Percentiles rank a stretch among this genome's conserved stretches.
Conservation (phyloP, 805 yeast species). For the Saccharomycopsis amapae region DNA sequence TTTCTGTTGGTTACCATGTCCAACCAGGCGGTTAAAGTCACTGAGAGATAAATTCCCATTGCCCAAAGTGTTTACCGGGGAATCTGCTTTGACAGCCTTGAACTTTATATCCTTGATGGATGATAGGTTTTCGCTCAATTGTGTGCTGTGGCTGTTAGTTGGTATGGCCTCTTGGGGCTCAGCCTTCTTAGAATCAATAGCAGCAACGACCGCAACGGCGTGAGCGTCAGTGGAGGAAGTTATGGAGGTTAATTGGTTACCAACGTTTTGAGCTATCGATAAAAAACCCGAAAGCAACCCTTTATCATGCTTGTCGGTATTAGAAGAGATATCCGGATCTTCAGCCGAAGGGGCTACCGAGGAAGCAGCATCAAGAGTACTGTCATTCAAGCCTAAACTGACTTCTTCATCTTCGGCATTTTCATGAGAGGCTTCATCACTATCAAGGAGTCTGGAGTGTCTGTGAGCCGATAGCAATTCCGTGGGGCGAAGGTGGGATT, state of each 20-base stretch:
- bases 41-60: slow-evolving; percentile 18
- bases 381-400: not conserved
- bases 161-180: not conserved
- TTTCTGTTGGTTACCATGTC: no score
- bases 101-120: slow-evolving; percentile 14
- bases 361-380: not conserved
- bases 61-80: slow-evolving; percentile 14
- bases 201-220: not conserved
- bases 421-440: not conserved
- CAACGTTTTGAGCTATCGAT: slow-evolving; percentile 14
- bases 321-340: not conserved
- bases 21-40: slow-evolving; percentile 12
- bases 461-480: not conserved
- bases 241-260: slow-evolving; percentile 17
- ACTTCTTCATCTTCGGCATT: not conserved
- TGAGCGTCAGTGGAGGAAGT: slow-evolving; percentile 4
- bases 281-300: slow-evolving; percentile 19
- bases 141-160: not conserved
- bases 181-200: slow-evolving; percentile 4
- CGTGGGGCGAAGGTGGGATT: not conserved
- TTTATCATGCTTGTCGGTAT: slow-evolving; percentile 2
- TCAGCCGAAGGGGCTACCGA: not conserved
- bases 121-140: not conserved
- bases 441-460: not conserved
- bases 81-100: slow-evolving; percentile 6